phyloP scores from a whole-genome alignment of 495 filamentous ascomycete genomes.

The Aeminium ludgeri region DNA sequence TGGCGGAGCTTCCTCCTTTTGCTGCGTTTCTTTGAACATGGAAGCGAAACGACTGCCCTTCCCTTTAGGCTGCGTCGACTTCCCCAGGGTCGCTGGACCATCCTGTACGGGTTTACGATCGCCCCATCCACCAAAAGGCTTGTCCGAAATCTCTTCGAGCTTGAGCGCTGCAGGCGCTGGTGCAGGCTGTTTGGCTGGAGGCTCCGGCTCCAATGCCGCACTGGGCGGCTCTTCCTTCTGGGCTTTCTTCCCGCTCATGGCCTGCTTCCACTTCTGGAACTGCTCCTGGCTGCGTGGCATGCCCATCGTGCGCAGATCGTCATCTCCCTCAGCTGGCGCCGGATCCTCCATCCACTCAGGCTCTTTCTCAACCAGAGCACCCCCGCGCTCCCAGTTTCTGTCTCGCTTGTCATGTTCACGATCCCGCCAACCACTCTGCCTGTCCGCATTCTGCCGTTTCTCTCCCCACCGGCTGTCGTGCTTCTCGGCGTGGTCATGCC shows the following conservation, averaged over 20 bases:
- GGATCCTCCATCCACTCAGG: slow-evolving; percentile 35
- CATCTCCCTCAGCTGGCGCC: slow-evolving; percentile 3
- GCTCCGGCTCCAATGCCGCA: neutral
- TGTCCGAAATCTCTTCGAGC: slow-evolving; percentile 52
- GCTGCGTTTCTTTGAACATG: slow-evolving; percentile 42
- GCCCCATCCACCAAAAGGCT: slow-evolving; percentile 61
- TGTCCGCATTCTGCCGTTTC: slow-evolving; percentile 11
- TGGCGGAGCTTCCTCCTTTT: slow-evolving; percentile 39
- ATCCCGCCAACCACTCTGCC: slow-evolving; percentile 20
- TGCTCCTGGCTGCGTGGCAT: slow-evolving; percentile 61
- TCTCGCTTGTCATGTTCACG: slow-evolving; percentile 55
- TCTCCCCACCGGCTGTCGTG: slow-evolving; percentile 12
- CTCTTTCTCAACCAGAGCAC: slow-evolving; percentile 35
- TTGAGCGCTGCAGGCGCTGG: slow-evolving; percentile 32
- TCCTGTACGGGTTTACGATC: slow-evolving; percentile 24
- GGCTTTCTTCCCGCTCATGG: slow-evolving; percentile 58
- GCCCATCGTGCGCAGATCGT: slow-evolving; percentile 4
- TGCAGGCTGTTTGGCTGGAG: neutral
- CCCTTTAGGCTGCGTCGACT: slow-evolving; percentile 20
- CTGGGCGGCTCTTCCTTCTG: slow-evolving; percentile 19
- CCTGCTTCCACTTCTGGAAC: slow-evolving; percentile 88
- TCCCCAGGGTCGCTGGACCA: neutral
- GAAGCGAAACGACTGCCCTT: slow-evolving; percentile 72
- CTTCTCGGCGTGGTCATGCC: slow-evolving; percentile 23
- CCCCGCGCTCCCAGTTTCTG: slow-evolving; percentile 16